Conservation (phyloP, 306 rosid genomes). For the Geum urbanum region DNA sequence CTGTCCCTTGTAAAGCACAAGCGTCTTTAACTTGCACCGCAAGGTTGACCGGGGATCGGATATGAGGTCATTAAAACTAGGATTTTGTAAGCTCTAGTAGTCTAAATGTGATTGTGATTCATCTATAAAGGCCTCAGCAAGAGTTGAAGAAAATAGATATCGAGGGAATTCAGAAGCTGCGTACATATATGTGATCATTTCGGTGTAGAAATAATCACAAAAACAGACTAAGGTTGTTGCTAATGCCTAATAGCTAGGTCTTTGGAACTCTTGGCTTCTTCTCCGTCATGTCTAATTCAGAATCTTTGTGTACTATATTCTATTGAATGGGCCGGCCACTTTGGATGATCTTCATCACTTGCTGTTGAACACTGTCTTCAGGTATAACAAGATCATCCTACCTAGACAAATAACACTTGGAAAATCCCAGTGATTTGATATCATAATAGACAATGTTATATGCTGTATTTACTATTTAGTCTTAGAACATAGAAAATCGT, state of each 20-base stretch:
- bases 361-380: conserved; percentile 1
- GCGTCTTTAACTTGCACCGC: too few relatives aligned
- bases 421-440: neutral
- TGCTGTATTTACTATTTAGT: neutral
- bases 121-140: too few relatives aligned
- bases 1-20: too few relatives aligned
- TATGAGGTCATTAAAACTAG: too few relatives aligned
- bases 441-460: neutral
- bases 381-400: neutral
- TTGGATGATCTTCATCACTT: conserved; percentile 1
- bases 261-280: neutral
- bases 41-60: too few relatives aligned
- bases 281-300: neutral
- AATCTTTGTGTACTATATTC: neutral
- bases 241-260: neutral
- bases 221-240: neutral
- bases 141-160: too few relatives aligned
- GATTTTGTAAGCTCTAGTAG: too few relatives aligned
- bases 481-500: neutral
- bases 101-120: too few relatives aligned
- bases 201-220: neutral
- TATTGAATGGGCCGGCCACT: conserved; percentile 7
- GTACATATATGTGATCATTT: neutral
- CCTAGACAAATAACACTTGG: neutral
- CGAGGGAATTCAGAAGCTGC: too few relatives aligned